Percentiles rank a stretch among this genome's conserved stretches.
phyloP scores from a whole-genome alignment of 2,329 filamentous ascomycete genomes.

The Fusarium xylarioides region DNA sequence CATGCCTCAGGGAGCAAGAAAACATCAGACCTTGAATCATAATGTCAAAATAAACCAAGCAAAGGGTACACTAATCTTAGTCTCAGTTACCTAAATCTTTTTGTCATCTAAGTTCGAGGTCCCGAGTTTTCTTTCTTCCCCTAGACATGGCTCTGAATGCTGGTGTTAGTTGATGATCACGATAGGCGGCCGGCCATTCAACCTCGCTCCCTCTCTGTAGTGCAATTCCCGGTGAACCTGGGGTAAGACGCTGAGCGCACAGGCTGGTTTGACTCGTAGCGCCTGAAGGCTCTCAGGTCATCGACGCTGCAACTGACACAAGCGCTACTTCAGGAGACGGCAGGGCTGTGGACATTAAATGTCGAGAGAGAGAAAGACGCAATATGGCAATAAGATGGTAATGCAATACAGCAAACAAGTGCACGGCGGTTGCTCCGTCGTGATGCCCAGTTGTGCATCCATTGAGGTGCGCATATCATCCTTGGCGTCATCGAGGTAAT shows the following conservation, averaged over 20 bases:
- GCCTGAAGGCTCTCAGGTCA: conserved; percentile 13
- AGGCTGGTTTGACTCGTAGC: conserved; percentile 21
- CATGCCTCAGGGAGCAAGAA: background rate
- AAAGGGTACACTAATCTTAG: background rate
- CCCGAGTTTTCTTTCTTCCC: background rate
- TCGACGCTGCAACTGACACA: conserved; percentile 32
- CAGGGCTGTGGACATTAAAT: conserved; percentile 3
- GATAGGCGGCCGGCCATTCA: conserved; percentile 31
- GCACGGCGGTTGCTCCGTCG: conserved; percentile 11
- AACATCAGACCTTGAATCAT: background rate
- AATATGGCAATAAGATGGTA: conserved; percentile 1
- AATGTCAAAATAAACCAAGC: background rate
- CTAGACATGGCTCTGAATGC: conserved; percentile 14
- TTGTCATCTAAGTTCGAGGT: background rate
- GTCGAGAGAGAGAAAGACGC: conserved; percentile 6
- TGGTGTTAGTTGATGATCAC: conserved; percentile 23
- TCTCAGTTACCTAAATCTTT: rapidly evolving
- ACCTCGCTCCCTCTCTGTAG: conserved; percentile 5
- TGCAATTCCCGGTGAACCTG: conserved; percentile 24
- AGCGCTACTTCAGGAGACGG: conserved; percentile 16
- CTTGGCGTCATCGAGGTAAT: conserved; percentile 22
- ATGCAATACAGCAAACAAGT: conserved; percentile 16
- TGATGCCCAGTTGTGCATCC: background rate
- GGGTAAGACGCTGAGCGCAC: conserved; percentile 26
- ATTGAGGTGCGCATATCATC: conserved; percentile 4